These are phyloP conservation scores for Citrus sinensis DNA, from an alignment of 345 rosid genomes.

Conservation along the genomic window DVS_A1.0 CM039164.1:22214001-22214500, in stretches of 20 bases:
- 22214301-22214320: not conserved
- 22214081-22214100: not conserved
- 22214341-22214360: not conserved
- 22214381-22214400: not conserved
- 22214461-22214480: not conserved
- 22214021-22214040: not conserved
- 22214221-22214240: not conserved
- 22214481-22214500: constrained; percentile 3
- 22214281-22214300: not conserved
- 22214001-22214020: too few relatives aligned
- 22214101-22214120: not conserved
- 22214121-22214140: not conserved
- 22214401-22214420: not conserved
- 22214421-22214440: not conserved
- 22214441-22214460: constrained; percentile 3
- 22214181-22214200: not conserved
- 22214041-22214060: not conserved
- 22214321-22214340: not conserved
- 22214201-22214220: not conserved
- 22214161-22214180: not conserved
- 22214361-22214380: not conserved
- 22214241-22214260: not conserved
- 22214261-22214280: not conserved
- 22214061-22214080: not conserved
- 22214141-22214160: not conserved